Base-by-base conservation (phyloP, 495 filamentous ascomycete genomes). In the Staphylotrichum tortipilum region DNA sequence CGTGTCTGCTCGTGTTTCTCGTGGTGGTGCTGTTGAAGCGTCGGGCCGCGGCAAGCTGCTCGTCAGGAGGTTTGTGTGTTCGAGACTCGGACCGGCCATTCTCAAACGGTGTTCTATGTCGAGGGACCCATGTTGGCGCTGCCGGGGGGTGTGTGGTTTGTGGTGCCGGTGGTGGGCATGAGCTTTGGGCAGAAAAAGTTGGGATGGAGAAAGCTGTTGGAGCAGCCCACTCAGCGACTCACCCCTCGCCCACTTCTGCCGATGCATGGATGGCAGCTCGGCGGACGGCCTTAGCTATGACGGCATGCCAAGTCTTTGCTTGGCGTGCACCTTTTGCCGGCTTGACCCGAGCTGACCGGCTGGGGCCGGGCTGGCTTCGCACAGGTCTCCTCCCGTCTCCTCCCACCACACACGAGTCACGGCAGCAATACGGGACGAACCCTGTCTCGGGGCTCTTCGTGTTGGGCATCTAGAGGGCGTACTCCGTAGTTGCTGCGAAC, bases 261-360 rank as follows among this genome's bases (percentile, higher is more conserved):
- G 6, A 19, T n/a, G 38, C 23, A 42, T 35, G 39, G 26, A 26
- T 26, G 36, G n/a, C 23, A 37, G 26, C 43, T 44, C n/a, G n/a
- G n/a, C n/a, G n/a, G n/a, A n/a, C n/a, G n/a, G n/a, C n/a, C n/a
- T n/a, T n/a, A n/a, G n/a, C n/a, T 49, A 52, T 56, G 54, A 56
- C 49, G 54, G 49, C 43, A 56, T 56, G 28, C 30, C 30, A 42
- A 24, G 39, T 47, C 39, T 44, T 31, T 29, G 18, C 19, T 43
- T 54, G 36, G 42, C 15, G 18, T 52, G 43, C 52, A n/a, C n/a
- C n/a, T n/a, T n/a, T n/a, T n/a, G n/a, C 52, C 26, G 52, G 47
- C 46, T 44, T 19, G 22, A 55, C 44, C 54, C 54, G 49, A 56
- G 19, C 44, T 15, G 39, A 34, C 37, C 26, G 34, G 44, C 39